A percentile compares a stretch with the other conserved stretches of the same genome.
These are phyloP conservation scores for Monosporascus sp. DNA, from an alignment of 2,329 filamentous ascomycete species.

Conservation along the genomic window DNA sequence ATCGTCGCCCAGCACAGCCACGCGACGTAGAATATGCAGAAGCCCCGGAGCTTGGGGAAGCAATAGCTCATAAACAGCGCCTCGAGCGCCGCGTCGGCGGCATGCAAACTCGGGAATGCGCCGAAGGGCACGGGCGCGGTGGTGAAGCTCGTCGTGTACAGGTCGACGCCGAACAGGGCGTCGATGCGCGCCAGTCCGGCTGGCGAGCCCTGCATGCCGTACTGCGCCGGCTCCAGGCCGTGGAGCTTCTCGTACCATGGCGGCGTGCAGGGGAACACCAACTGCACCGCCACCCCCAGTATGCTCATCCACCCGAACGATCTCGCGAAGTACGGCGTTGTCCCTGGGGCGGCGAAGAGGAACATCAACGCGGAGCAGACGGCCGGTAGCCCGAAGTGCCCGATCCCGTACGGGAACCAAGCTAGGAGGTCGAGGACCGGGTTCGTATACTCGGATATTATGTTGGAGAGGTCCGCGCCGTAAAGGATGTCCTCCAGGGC, in stretches of 20 bases:
- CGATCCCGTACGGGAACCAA: slow-evolving; percentile 88
- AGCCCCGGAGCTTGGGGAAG: slow-evolving; percentile 74
- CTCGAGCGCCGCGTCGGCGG: slow-evolving; percentile 81
- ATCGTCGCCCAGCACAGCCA: slow-evolving; percentile 99
- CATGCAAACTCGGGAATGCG: slow-evolving; percentile 89
- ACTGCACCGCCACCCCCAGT: slow-evolving; percentile 78
- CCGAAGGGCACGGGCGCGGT: slow-evolving; percentile 90
- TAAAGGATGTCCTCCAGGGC: slow-evolving; percentile 95
- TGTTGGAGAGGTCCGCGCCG: slow-evolving; percentile 92
- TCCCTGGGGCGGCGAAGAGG: slow-evolving; percentile 81
- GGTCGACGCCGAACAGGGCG: slow-evolving; percentile 79
- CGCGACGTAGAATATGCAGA: slow-evolving; percentile 78
- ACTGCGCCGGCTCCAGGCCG: slow-evolving; percentile 84
- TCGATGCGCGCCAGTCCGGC: slow-evolving; percentile 87
- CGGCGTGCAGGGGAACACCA: slow-evolving; percentile 87
- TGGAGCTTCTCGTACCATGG: slow-evolving; percentile 97
- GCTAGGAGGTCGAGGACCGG: slow-evolving; percentile 79
- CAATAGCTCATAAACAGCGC: slow-evolving; percentile 89
- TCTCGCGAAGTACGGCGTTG: slow-evolving; percentile 76
- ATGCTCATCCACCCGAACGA: slow-evolving; percentile 93
- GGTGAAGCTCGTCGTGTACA: slow-evolving; percentile 90
- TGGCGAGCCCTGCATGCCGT: slow-evolving; percentile 83
- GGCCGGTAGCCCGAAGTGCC: slow-evolving; percentile 82
- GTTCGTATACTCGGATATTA: slow-evolving; percentile 84
- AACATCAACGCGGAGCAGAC: slow-evolving; percentile 77